phyloP scores from a whole-genome alignment of 73 alveolate genomes.

The Paramecium pentaurelia region DNA sequence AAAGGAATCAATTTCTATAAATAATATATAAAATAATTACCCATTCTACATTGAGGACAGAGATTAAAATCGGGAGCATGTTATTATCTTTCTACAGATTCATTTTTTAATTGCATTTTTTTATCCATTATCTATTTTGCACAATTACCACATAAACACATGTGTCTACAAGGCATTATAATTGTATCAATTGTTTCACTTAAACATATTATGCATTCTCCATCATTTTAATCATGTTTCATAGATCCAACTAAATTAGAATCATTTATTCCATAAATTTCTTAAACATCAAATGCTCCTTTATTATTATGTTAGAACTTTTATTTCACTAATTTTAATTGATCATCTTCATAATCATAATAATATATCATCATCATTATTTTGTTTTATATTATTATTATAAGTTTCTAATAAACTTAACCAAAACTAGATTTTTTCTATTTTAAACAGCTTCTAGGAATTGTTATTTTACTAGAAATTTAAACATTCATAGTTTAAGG shows the following conservation, averaged over 20 bases:
- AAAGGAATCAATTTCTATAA: constrained; percentile 6
- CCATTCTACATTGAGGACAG: constrained; percentile 44
- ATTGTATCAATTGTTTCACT: constrained; percentile 9
- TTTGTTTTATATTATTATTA: not conserved
- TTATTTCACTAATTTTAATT: not conserved
- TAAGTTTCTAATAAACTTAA: not conserved
- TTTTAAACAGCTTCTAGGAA: not conserved
- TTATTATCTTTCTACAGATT: not conserved
- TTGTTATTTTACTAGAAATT: not conserved
- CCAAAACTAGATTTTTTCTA: not conserved
- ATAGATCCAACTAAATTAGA: not conserved
- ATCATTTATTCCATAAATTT: constrained; percentile 28
- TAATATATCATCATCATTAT: not conserved
- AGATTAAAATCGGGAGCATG: not conserved
- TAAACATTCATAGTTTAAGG: not conserved
- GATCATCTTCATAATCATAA: not conserved
- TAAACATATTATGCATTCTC: not conserved
- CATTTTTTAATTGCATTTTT: not conserved
- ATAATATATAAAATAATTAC: not conserved
- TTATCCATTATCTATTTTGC: not conserved
- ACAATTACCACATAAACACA: constrained; percentile 29
- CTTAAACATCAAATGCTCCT: constrained; percentile 13
- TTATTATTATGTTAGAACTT: not conserved
- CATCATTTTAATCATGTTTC: not conserved
- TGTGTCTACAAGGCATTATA: constrained; percentile 46